Conservation (phyloP, 148 eudicot species). For the Rhododendron ovatum region DNA sequence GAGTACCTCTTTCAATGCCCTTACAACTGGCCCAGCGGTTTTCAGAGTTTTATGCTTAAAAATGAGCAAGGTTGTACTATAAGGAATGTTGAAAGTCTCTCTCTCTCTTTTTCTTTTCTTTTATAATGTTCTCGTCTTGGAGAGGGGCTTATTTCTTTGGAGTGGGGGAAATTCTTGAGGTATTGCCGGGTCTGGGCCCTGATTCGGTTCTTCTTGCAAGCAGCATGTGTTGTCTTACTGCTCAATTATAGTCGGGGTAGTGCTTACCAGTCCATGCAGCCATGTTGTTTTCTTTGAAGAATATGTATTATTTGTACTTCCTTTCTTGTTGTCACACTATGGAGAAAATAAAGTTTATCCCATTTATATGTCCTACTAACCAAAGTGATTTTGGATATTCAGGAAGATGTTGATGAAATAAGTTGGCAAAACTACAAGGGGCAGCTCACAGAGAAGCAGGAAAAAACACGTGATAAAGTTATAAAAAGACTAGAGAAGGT, state of each 20-base stretch:
- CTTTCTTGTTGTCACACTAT: background rate
- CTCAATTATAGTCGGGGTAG: background rate
- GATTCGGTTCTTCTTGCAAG: background rate
- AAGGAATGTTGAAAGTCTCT: background rate
- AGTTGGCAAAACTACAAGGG: conserved; percentile 98
- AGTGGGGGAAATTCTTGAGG: background rate
- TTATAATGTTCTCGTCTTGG: background rate
- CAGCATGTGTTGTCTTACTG: background rate
- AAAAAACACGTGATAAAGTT: conserved; percentile 94
- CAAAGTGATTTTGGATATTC: conserved; percentile 12
- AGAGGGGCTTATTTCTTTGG: background rate
- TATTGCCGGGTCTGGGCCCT: background rate
- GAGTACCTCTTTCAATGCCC: background rate
- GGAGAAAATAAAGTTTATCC: background rate
- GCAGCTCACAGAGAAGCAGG: conserved; percentile 97
- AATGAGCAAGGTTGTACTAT: background rate
- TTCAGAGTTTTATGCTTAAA: background rate
- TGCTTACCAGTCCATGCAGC: background rate
- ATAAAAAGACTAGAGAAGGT: conserved; percentile 94
- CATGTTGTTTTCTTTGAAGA: background rate
- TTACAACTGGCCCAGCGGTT: background rate
- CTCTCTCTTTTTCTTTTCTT: background rate
- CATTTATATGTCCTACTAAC: background rate
- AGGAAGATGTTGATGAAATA: conserved; percentile 90
- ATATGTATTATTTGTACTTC: conserved; percentile 1